Evolutionary conservation across 495 filamentous ascomycete genomes (phyloP), one percentile per base, ranked within the genome.

Genomic region (Hypomontagnella monticulosa): DNA sequence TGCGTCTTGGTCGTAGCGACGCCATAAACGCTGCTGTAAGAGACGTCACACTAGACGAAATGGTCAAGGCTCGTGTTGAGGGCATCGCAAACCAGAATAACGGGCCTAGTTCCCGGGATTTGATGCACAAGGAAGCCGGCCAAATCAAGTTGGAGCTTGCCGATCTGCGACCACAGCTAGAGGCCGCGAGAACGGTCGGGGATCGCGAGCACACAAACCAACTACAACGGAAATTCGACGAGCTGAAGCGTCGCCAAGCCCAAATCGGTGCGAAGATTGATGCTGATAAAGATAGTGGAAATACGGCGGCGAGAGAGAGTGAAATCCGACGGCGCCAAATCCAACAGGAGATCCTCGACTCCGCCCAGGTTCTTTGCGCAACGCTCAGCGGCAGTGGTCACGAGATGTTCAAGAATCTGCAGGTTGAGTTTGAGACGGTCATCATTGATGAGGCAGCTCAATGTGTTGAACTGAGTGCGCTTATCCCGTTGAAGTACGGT

Each of bases 371-470:
- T 27, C 89, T 99, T 40, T 99, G 95, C 74, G 91, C 95, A 18
- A 99, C 95, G 0, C 87, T 99, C 52, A 97, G 92, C 73, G 95
- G 93, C 53, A 93, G 90, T 76, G 95, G 95, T 12, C 96, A 98
- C 67, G 96, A 99, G 49, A 97, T 99, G 89, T 96, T 99, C 80
- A 93, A 93, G 76, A 89, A 88, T 66, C 77, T 98, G 48, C 93
- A 91, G 67, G 92, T 98, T 51, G 95, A 98, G 74, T 98, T 99
- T 64, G 95, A 99, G 76, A 97, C 95, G 0, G 95, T 99, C 62
- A 90, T 99, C 70, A 97, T 99, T 70, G 95, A 99, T 70, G 95
- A 99, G 81, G 95, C 95, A 1, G 95, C 95, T 15, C 95, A 99
- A 80, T 99, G 93, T 61, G 95, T 99, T 64, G 95, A 99, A 78